Percentiles rank a stretch among this genome's conserved stretches.
Evolutionary conservation across 169 alveolate genomes (phyloP).

Genomic region (Plasmodium blacklocki): DNA sequence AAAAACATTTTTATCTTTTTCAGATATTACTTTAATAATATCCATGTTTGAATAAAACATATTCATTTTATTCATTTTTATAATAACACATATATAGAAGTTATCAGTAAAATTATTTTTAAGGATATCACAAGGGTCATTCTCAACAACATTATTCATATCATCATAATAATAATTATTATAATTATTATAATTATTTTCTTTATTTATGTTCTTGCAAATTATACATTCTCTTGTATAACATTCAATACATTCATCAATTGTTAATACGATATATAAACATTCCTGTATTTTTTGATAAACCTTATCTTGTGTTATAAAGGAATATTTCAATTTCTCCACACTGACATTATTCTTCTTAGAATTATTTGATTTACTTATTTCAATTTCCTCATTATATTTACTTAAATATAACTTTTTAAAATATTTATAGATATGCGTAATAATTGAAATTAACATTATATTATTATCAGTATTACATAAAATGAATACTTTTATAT

Average conservation of each 20-base stretch:
- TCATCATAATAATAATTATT: background rate
- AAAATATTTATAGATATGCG: slow-evolving; percentile 56
- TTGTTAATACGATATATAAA: slow-evolving; percentile 42
- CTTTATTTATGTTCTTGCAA: background rate
- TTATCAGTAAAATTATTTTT: background rate
- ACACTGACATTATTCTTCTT: background rate
- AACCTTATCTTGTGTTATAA: slow-evolving; percentile 43
- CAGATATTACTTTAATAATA: slow-evolving; percentile 41
- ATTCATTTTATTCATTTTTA: slow-evolving; percentile 54
- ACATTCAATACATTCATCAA: slow-evolving; percentile 58
- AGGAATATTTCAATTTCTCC: slow-evolving; percentile 26
- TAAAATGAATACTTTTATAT: slow-evolving; percentile 23
- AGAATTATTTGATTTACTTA: background rate
- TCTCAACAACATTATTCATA: too few relatives aligned
- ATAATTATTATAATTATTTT: background rate
- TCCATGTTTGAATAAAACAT: slow-evolving; percentile 70
- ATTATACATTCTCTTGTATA: slow-evolving; percentile 6
- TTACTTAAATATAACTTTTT: slow-evolving; percentile 51
- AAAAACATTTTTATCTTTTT: slow-evolving; percentile 29
- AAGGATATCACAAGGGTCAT: background rate
- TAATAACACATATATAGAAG: slow-evolving; percentile 24
- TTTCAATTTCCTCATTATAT: background rate
- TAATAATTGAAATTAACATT: slow-evolving; percentile 25
- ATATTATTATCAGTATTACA: slow-evolving; percentile 32
- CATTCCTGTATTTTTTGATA: slow-evolving; percentile 74